These are phyloP conservation scores for Conticribra weissflogii DNA, from an alignment of 108 stramenopile genomes.

Conservation along the genomic window DNA sequence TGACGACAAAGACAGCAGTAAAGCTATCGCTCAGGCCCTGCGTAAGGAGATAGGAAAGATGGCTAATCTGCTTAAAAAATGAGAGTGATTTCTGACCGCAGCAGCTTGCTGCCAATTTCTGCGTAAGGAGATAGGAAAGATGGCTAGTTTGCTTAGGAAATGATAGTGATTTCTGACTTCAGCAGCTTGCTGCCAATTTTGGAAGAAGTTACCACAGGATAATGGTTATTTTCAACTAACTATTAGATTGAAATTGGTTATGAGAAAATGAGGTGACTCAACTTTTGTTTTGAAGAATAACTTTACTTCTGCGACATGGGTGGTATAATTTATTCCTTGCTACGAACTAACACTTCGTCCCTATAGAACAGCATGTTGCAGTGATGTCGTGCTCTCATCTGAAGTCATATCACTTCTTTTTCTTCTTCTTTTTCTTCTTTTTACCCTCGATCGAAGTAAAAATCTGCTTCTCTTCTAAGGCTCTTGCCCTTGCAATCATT, in stretches of 20 bases:
- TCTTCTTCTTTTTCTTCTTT: slow-evolving; percentile 51
- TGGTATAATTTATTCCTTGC: no score
- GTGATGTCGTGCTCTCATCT: background rate
- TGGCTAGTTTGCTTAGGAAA: background rate
- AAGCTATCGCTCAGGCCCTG: background rate
- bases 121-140: slow-evolving; percentile 2
- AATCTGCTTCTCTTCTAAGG: slow-evolving; percentile 20
- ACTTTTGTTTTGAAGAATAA: no score
- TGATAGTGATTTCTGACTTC: no score
- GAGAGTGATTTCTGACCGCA: no score
- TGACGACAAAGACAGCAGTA: background rate
- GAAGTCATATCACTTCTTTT: slow-evolving; percentile 21
- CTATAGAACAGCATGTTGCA: no score
- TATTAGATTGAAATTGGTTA: background rate
- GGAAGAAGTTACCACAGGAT: no score
- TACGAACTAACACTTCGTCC: no score
- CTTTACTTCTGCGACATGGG: no score
- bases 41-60: slow-evolving; percentile 4
- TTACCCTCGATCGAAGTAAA: slow-evolving; percentile 1
- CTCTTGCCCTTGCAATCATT: slow-evolving; percentile 38
- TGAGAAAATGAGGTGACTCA: no score
- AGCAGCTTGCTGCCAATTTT: background rate
- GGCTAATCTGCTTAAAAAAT: background rate
- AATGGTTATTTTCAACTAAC: background rate
- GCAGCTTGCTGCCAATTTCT: background rate